Conservation (phyloP, 176 grass and related monocot species). For the Oryza meyeriana region DNA sequence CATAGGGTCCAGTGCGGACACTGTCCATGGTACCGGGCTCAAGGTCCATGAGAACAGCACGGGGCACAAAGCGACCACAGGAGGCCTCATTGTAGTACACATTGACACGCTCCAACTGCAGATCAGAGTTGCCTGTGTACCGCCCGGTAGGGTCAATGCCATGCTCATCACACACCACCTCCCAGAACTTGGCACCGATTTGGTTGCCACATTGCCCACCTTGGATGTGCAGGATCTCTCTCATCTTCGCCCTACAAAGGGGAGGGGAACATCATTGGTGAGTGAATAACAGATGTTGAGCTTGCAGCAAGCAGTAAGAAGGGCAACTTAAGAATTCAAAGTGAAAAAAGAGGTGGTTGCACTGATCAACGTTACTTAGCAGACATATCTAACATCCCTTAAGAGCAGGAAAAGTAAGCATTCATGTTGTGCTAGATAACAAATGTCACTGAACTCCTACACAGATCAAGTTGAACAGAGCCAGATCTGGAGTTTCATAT, state of each 20-base stretch:
- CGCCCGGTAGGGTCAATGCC: constrained; percentile 57
- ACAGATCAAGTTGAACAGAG: neutral
- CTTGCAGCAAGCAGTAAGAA: neutral
- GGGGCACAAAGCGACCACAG: constrained; percentile 57
- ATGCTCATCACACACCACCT: constrained; percentile 68
- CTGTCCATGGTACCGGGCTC: constrained; percentile 76
- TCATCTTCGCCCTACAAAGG: constrained; percentile 50
- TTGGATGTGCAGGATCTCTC: constrained; percentile 68
- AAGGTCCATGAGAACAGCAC: constrained; percentile 76
- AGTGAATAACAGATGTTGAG: neutral
- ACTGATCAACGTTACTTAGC: neutral
- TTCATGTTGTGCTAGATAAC: neutral
- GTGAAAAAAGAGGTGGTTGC: neutral
- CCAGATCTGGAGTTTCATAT: constrained; percentile 1
- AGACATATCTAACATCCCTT: neutral
- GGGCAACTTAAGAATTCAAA: neutral
- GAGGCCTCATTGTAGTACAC: constrained; percentile 79
- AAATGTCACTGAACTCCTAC: neutral
- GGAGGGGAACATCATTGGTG: neutral
- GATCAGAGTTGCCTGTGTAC: constrained; percentile 44
- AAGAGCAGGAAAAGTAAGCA: neutral
- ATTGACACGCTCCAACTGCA: constrained; percentile 73
- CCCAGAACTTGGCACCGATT: constrained; percentile 67
- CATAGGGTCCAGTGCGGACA: constrained; percentile 56
- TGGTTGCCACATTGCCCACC: constrained; percentile 72